Percentiles rank a stretch among this genome's conserved stretches.
These are phyloP conservation scores for Ceratocystis cacaofunesta DNA, from an alignment of 2,329 filamentous ascomycete genomes.

Conservation along the genomic window DNA sequence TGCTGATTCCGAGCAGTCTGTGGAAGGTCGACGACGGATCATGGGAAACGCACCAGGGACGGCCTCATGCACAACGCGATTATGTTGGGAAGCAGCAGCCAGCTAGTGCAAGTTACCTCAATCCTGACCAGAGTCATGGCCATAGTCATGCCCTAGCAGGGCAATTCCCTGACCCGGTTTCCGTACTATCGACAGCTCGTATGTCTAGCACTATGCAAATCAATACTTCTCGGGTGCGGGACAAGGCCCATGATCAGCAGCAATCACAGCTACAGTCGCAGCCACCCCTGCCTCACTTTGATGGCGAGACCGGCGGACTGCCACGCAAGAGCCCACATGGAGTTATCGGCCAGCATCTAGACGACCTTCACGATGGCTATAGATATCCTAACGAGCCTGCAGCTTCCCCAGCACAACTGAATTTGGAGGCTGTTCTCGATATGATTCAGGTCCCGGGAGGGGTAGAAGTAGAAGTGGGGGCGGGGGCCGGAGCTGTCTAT, in stretches of 20 bases:
- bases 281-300: neutral
- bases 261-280: neutral
- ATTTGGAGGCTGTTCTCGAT: neutral
- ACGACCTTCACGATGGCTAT: neutral
- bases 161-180: too few species aligned
- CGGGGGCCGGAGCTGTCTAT: neutral
- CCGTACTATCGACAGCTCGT: too few species aligned
- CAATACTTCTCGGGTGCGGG: too few species aligned
- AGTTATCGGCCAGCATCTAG: slow-evolving; percentile 5
- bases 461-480: neutral
- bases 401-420: neutral
- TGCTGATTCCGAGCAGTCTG: neutral
- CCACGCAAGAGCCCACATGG: neutral
- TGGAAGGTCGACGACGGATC: slow-evolving; percentile 2
- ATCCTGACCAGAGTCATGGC: too few species aligned
- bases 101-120: too few species aligned
- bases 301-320: neutral
- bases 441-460: neutral
- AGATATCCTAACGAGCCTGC: neutral
- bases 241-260: too few species aligned
- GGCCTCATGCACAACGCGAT: neutral
- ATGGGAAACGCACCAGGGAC: neutral
- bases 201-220: too few species aligned
- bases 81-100: too few species aligned
- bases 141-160: too few species aligned